Evolutionary conservation across 352 stramenopile genomes (phyloP).

Genomic region (Hyaloperonospora brassicae): DNA sequence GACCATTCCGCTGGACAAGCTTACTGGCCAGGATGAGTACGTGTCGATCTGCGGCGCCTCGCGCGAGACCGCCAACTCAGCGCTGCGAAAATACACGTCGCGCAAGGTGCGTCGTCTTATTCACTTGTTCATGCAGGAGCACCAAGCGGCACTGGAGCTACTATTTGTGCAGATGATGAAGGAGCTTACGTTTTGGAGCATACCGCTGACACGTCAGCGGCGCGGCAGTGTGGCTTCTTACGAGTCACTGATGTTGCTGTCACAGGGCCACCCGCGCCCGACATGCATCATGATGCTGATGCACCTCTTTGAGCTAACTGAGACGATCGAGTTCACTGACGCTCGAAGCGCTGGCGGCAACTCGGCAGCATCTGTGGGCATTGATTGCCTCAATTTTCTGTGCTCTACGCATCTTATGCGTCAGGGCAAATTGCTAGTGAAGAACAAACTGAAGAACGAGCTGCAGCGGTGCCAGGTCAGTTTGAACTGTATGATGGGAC

Average conservation of each 20-base stretch:
- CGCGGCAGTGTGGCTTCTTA: slow-evolving; percentile 41
- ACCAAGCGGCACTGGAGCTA: slow-evolving; percentile 54
- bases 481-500: slow-evolving; percentile 84
- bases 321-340: slow-evolving; percentile 80
- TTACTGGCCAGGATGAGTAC: slow-evolving; percentile 83
- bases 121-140: slow-evolving; percentile 75
- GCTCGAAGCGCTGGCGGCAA: slow-evolving; percentile 23
- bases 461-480: slow-evolving; percentile 58
- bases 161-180: slow-evolving; percentile 81
- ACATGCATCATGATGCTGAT: slow-evolving; percentile 74
- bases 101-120: slow-evolving; percentile 79
- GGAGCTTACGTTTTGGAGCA: slow-evolving; percentile 80
- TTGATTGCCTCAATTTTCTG: slow-evolving; percentile 82
- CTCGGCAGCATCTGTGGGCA: slow-evolving; percentile 51
- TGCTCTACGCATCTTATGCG: slow-evolving; percentile 78
- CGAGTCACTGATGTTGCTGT: slow-evolving; percentile 61
- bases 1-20: slow-evolving; percentile 77
- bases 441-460: slow-evolving; percentile 79
- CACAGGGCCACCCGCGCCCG: slow-evolving; percentile 58
- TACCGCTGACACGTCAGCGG: slow-evolving; percentile 34
- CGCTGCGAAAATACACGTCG: slow-evolving; percentile 79
- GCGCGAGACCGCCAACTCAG: slow-evolving; percentile 74
- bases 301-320: slow-evolving; percentile 76
- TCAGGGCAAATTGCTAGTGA: slow-evolving; percentile 49
- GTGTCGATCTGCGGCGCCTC: slow-evolving; percentile 80